Percentiles rank a stretch among this genome's conserved stretches.
phyloP scores from a whole-genome alignment of 2,329 filamentous ascomycete genomes.

The Botrytis tulipae region DNA sequence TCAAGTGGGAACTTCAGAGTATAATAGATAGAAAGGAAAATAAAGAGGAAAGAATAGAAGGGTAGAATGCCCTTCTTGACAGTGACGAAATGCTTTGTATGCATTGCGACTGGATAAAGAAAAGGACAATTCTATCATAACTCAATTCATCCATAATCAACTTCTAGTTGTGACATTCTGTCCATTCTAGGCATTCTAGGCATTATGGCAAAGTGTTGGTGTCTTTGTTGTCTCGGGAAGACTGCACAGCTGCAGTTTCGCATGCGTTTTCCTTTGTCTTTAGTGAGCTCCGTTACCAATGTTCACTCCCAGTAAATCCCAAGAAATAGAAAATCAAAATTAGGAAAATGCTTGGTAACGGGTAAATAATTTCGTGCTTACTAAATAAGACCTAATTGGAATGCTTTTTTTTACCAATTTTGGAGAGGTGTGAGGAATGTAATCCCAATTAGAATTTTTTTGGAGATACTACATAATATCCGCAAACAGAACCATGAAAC shows the following conservation, averaged over 20 bases:
- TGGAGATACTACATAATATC: constrained; percentile 16
- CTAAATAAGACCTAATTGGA: constrained; percentile 16
- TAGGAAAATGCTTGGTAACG: constrained; percentile 18
- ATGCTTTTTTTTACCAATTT: constrained; percentile 13
- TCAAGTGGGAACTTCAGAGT: constrained; percentile 5
- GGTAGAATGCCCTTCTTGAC: constrained; percentile 39
- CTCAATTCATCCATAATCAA: constrained; percentile 30
- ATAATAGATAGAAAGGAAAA: constrained; percentile 22
- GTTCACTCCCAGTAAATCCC: constrained; percentile 17
- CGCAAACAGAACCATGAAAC: constrained; percentile 22
- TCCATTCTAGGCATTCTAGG: constrained; percentile 31
- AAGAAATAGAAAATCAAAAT: constrained; percentile 8
- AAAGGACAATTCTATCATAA: constrained; percentile 38
- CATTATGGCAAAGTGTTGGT: constrained; percentile 33
- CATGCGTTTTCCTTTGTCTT: constrained; percentile 36
- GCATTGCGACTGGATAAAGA: constrained; percentile 34
- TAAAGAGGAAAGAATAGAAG: constrained; percentile 25
- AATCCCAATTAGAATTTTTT: constrained; percentile 17
- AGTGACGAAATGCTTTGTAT: constrained; percentile 36
- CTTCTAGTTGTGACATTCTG: constrained; percentile 35
- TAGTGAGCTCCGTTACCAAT: constrained; percentile 25
- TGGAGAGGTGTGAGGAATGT: constrained; percentile 8
- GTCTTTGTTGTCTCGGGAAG: constrained; percentile 41
- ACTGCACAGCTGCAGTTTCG: constrained; percentile 32
- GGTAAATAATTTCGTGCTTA: constrained; percentile 12